phyloP scores from a whole-genome alignment of 1,284 basidiomycete genomes.

The Irpex sp. region DNA sequence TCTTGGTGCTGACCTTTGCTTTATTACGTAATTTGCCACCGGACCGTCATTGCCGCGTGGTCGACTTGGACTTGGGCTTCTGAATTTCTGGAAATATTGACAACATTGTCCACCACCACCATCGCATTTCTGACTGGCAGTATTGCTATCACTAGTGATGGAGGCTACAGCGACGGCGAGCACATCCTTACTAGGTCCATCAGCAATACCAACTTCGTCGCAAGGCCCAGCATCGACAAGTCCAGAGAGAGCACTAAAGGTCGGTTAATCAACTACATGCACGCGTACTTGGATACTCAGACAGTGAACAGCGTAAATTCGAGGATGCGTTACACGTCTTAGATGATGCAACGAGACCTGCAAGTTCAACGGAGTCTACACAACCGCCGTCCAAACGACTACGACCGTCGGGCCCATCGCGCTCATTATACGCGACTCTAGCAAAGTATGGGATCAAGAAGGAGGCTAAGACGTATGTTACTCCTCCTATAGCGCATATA shows the following conservation, averaged over 20 bases:
- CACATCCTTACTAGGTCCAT: not conserved
- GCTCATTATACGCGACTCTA: conserved; percentile 77
- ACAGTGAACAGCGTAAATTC: conserved; percentile 65
- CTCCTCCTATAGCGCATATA: not conserved
- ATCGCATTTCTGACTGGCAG: too few relatives aligned
- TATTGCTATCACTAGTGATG: not conserved
- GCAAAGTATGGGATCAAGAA: conserved; percentile 80
- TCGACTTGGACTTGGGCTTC: too few relatives aligned
- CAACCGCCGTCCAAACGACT: conserved; percentile 58
- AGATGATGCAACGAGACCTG: conserved; percentile 61
- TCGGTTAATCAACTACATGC: not conserved
- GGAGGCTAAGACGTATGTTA: conserved; percentile 44
- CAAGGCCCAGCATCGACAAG: not conserved
- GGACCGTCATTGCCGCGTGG: too few relatives aligned
- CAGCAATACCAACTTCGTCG: not conserved
- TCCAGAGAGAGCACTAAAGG: conserved; percentile 17
- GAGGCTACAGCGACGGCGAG: not conserved
- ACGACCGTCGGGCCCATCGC: conserved; percentile 45
- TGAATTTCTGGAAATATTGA: too few relatives aligned
- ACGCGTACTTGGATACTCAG: not conserved
- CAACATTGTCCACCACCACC: too few relatives aligned
- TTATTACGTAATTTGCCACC: too few relatives aligned
- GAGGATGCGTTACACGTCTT: conserved; percentile 76
- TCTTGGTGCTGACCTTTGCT: too few relatives aligned
- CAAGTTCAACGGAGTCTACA: conserved; percentile 35